phyloP scores from a whole-genome alignment of 2,329 filamentous ascomycete genomes.

The Helicocarpus griseus region DNA sequence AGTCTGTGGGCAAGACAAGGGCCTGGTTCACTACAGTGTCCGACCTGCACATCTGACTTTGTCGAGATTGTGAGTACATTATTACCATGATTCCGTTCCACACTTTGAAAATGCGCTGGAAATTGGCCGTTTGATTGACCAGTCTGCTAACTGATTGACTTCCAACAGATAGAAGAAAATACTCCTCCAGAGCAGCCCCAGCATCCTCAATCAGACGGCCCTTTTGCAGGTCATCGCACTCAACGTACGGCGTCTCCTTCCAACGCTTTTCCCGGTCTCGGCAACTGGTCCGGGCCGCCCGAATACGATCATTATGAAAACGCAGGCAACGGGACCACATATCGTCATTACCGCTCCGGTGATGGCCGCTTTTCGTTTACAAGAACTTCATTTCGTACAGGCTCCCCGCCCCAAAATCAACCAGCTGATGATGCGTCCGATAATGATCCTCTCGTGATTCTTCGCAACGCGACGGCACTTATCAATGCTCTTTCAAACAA shows the following conservation, averaged over 20 bases:
- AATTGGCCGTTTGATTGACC: neutral
- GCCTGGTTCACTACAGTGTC: conserved; percentile 57
- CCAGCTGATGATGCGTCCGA: neutral
- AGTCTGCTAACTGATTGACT: neutral
- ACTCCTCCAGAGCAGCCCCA: neutral
- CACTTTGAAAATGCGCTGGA: neutral
- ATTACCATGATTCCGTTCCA: conserved; percentile 3
- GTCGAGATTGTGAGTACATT: conserved; percentile 67
- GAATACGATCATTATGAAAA: neutral
- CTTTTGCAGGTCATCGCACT: neutral
- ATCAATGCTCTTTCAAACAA: neutral
- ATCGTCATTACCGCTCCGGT: conserved; percentile 35
- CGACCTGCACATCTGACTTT: conserved; percentile 65
- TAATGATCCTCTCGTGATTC: neutral
- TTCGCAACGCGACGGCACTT: neutral
- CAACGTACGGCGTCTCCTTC: neutral
- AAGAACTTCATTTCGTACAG: conserved; percentile 21
- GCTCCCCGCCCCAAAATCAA: conserved; percentile 12
- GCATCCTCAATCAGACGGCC: neutral
- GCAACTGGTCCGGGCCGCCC: neutral
- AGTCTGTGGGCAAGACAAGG: conserved; percentile 72
- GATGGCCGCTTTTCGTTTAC: conserved; percentile 36
- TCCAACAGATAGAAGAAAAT: neutral
- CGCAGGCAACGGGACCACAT: conserved; percentile 19
- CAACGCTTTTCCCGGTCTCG: too few species aligned